Evolutionary conservation across 1,284 basidiomycete genomes (phyloP).

Genomic region (Cryptococcus sp.): DNA sequence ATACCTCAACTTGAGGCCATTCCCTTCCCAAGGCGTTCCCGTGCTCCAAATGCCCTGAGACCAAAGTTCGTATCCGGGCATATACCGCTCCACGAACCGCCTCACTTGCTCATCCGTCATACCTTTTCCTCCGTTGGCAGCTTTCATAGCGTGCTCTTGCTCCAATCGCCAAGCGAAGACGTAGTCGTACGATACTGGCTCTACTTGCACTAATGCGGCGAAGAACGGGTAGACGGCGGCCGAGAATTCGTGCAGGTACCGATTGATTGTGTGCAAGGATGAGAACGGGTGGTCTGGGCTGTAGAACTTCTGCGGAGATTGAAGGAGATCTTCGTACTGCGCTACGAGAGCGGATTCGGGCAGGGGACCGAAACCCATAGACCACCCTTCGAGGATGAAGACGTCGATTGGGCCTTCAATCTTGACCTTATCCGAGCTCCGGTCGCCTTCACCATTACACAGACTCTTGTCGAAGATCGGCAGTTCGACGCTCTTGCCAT

Average conservation of each 20-base stretch:
- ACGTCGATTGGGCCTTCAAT: constrained; percentile 65
- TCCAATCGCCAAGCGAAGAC: constrained; percentile 69
- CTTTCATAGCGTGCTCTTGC: constrained; percentile 86
- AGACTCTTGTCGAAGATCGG: constrained; percentile 88
- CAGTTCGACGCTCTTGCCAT: constrained; percentile 57
- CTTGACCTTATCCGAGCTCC: constrained; percentile 56
- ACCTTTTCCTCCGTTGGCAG: constrained; percentile 73
- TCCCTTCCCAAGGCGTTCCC: constrained; percentile 33
- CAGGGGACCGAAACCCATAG: constrained; percentile 54
- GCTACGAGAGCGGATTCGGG: constrained; percentile 45
- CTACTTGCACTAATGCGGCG: constrained; percentile 34
- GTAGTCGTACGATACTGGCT: constrained; percentile 39
- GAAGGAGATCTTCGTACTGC: constrained; percentile 35
- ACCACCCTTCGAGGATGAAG: constrained; percentile 70
- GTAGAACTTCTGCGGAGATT: constrained; percentile 25
- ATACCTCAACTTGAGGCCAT: constrained; percentile 34
- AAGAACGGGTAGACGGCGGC: constrained; percentile 35
- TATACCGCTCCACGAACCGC: constrained; percentile 58
- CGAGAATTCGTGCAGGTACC: constrained; percentile 30
- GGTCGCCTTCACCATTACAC: constrained; percentile 77
- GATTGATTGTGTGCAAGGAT: constrained; percentile 35
- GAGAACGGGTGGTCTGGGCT: constrained; percentile 30
- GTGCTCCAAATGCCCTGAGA: constrained; percentile 25
- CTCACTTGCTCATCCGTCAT: constrained; percentile 81
- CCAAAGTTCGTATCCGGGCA: constrained; percentile 46